Conservation (phyloP, 192 early-diverging fungal genomes). For the Backusella tarrabulga region DNA sequence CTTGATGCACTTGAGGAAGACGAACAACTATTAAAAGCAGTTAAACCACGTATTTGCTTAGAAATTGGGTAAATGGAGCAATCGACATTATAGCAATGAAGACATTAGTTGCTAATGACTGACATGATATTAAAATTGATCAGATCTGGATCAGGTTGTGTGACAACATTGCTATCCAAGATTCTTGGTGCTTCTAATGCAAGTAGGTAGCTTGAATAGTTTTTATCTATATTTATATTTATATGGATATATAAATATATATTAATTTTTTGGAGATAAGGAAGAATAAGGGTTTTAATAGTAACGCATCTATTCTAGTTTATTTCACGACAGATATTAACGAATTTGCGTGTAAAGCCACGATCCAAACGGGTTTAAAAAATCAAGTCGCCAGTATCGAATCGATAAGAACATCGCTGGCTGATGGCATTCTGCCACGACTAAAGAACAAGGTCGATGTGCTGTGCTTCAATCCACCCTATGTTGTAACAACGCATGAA, state of each 20-base stretch:
- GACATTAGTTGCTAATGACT: neutral
- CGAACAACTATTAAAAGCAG: constrained; percentile 42
- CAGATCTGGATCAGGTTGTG: constrained; percentile 83
- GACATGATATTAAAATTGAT: neutral
- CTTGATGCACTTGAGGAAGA: constrained; percentile 91
- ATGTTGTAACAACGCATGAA: constrained; percentile 80
- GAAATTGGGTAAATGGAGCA: constrained; percentile 74
- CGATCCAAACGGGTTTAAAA: constrained; percentile 56
- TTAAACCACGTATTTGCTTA: constrained; percentile 67
- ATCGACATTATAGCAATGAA: neutral
- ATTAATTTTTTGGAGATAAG: no score
- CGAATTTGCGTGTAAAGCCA: constrained; percentile 65
- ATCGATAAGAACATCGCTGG: constrained; percentile 62
- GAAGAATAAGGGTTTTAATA: neutral
- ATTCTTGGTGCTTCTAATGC: constrained; percentile 41
- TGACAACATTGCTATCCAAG: constrained; percentile 76
- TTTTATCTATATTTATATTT: neutral
- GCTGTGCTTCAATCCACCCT: constrained; percentile 93
- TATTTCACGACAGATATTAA: constrained; percentile 83
- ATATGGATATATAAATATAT: no score
- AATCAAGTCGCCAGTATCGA: constrained; percentile 62
- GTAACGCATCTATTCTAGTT: constrained; percentile 5
- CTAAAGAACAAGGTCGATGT: constrained; percentile 67
- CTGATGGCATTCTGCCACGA: constrained; percentile 51
- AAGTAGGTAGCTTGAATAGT: constrained; percentile 28